phyloP scores from a whole-genome alignment of 768 basidiomycete genomes.

The Suillus discolor region DNA sequence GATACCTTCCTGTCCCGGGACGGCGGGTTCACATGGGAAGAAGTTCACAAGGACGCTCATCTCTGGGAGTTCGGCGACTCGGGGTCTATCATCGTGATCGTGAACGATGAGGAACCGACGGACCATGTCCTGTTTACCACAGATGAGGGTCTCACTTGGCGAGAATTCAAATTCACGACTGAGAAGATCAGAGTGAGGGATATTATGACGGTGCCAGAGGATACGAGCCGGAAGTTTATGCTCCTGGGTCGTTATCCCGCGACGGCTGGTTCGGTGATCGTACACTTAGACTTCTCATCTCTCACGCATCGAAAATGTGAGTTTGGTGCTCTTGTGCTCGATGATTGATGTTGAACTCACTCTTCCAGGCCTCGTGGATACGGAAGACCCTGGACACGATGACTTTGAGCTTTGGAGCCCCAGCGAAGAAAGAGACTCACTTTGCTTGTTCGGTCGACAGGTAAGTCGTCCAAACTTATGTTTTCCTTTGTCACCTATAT shows the following conservation, averaged over 20 bases:
- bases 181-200: constrained; percentile 72
- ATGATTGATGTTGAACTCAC: constrained; percentile 10
- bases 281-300: constrained; percentile 87
- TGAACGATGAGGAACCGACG: constrained; percentile 92
- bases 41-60: constrained; percentile 97
- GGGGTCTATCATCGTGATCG: constrained; percentile 90
- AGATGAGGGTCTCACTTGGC: constrained; percentile 87
- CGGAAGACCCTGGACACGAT: constrained; percentile 76
- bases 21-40: constrained; percentile 97
- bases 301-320: constrained; percentile 77
- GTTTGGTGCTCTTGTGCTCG: constrained; percentile 27
- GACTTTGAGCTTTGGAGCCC: constrained; percentile 99
- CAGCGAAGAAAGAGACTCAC: constrained; percentile 82
- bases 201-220: constrained; percentile 87
- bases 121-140: constrained; percentile 88
- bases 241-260: constrained; percentile 68
- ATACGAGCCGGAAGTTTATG: constrained; percentile 91
- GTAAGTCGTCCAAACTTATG: constrained; percentile 37
- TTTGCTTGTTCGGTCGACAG: constrained; percentile 91
- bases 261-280: constrained; percentile 49
- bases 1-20: constrained; percentile 98
- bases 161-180: constrained; percentile 78
- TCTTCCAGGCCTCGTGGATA: constrained; percentile 61
- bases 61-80: constrained; percentile 99
- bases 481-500: constrained; percentile 5